Base-by-base conservation (phyloP, 2,329 filamentous ascomycete species). In the Claviceps sp. region DNA sequence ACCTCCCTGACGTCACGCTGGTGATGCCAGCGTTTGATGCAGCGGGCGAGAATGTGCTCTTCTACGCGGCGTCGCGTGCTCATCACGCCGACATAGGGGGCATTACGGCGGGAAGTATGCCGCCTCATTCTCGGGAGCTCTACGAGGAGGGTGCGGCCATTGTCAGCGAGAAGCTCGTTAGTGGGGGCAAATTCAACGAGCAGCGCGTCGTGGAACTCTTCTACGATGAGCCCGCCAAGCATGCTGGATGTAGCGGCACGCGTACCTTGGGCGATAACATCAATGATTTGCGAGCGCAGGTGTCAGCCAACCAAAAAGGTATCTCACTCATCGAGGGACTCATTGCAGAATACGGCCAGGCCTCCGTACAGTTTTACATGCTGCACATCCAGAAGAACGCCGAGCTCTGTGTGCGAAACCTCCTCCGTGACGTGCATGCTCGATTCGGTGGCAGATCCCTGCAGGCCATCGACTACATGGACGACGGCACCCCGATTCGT, bases 71-170 rank as follows among this genome's bases (percentile, higher is more conserved):
- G 0, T 88, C 84, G 3, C 77, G 86, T 51, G 86, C 86, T 0
- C 86, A 91, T 59, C 86, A 91, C 60, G 86, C 86, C n/a, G 86
- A 91, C 60, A 90, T 91, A 57, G 86, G 86, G 13, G 86, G 86
- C 8, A 88, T 89, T 46, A 74, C 88, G 1, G 86, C 86, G 0
- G 86, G 86, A 0, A 87, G 82, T 2, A 91, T 91, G 86, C 86
- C 86, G 0, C 83, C 85, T 5, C 79, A 86, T 56, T 86, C 82
- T 0, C 74, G 78, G 37, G 79, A 82, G 57, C 66, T 82, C 7
- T 82, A 69, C 59, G 77, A 82, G 60, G 80, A 83, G 63, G 80
- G 80, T 2, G 80, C 80, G 2, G 74, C 78, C 1, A 82, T 83
- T 52, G 76, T 77, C 56, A 79, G 77, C 11, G 79, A 82, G 61